Base-by-base conservation (phyloP, 2,329 filamentous ascomycete genomes). In the Metarhizium robertsii region DNA sequence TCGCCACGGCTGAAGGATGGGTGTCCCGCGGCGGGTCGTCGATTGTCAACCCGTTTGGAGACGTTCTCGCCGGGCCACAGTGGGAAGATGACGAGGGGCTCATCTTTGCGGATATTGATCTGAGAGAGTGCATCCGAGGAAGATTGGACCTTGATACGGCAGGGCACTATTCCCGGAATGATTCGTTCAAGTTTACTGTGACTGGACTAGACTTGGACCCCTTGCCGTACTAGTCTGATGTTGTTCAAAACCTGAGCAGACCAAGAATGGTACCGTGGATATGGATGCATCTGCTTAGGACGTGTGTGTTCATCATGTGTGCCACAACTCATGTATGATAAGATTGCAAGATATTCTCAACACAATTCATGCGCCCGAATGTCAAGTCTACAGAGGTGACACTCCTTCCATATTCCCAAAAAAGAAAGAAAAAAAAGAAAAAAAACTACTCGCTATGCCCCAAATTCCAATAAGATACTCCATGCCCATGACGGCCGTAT, bases 121-220 rank as follows among this genome's bases (percentile, higher is more conserved):
- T 96, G 64, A 88, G 95, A 50, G 90, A 96, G 61, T 96, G 92
- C 63, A 81, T 91, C 61, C 78, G 89, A 10, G 92, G 91, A 0
- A 76, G 90, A 53, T 68, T 96, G 60, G 91, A 96, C 68, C 69
- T 96, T 50, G 92, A 96, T 73, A 84, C 89, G 42, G 90, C 84
- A 2, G 92, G 92, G 0, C 91, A 87, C 66, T 96, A 95, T 69
- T 92, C 90, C 2, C 79, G 90, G 54, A 84, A 81, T 58, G 83
- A 86, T 67, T 75, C 79, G 3, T 86, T 86, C 69, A 79, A 77
- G 64, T 74, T 86, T 32, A 78, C 74, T 0, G 83, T 86, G 4
- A 71, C 78, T 52, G 83, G 83, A 0, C 63, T 86, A 58, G 77
- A 84, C 61, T 60, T 85, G 42, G 75, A 76, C 62, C 80, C 81